Conservation (phyloP, 2,329 filamentous ascomycete species). For the Pestalotiopsis sp. region DNA sequence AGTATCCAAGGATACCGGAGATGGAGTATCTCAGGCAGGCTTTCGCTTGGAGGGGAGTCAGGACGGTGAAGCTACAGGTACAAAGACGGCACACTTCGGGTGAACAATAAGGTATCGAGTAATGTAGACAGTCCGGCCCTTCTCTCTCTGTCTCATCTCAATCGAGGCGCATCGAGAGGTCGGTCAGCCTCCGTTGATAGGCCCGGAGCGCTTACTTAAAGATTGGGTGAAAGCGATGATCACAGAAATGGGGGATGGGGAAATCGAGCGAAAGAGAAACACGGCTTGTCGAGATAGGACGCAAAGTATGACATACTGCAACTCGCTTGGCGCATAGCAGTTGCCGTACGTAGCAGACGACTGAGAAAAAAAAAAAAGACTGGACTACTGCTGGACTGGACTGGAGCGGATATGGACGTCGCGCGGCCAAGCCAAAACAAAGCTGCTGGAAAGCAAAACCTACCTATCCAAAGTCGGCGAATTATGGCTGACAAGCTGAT, state of each 20-base stretch:
- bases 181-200: slow-evolving; percentile 9
- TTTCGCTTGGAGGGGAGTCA: too few relatives aligned
- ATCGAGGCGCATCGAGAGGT: not conserved
- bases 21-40: not conserved
- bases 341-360: too few relatives aligned
- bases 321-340: not conserved
- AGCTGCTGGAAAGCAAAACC: not conserved
- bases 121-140: not conserved
- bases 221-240: slow-evolving; percentile 11
- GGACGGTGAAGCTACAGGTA: too few relatives aligned
- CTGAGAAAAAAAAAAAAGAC: not conserved
- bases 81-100: too few relatives aligned
- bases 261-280: not conserved
- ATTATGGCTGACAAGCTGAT: slow-evolving; percentile 8
- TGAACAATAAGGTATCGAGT: too few relatives aligned
- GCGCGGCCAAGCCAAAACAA: not conserved
- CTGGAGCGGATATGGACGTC: not conserved
- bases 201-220: slow-evolving; percentile 7
- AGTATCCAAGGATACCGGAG: not conserved
- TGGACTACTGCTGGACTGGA: not conserved
- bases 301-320: slow-evolving; percentile 5
- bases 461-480: slow-evolving; percentile 8
- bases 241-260: not conserved
- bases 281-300: not conserved
- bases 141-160: not conserved